These are phyloP conservation scores for Stemphylium beticola DNA, from an alignment of 2,329 filamentous ascomycete species.

Conservation along the genomic window DNA sequence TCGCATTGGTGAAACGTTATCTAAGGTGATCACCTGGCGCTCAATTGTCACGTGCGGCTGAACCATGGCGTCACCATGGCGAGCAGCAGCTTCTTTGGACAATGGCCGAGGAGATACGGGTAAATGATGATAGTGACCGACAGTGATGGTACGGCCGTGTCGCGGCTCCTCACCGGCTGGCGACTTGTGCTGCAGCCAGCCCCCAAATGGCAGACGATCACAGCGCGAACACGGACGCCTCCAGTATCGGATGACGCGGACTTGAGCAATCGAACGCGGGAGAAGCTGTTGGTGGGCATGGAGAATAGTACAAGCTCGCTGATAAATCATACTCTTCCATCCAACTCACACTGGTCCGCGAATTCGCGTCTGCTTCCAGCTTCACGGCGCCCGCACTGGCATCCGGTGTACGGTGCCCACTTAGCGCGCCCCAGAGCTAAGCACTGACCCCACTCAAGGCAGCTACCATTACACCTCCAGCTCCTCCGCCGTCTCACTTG, in stretches of 20 bases:
- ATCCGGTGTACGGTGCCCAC: conserved; percentile 12
- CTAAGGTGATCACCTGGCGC: conserved; percentile 7
- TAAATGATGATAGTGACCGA: neutral
- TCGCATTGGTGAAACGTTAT: conserved; percentile 8
- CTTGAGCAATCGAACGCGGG: neutral
- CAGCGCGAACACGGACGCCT: neutral
- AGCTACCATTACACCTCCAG: conserved; percentile 23
- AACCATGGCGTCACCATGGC: conserved; percentile 8
- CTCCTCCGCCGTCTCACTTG: conserved; percentile 20
- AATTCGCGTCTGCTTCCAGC: neutral
- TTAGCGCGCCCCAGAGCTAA: conserved; percentile 10
- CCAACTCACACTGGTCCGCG: neutral
- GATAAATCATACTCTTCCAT: no score
- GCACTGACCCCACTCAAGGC: conserved; percentile 25
- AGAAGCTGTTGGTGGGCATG: no score
- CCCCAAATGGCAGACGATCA: neutral
- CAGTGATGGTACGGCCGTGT: neutral
- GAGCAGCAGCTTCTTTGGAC: neutral
- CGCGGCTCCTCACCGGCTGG: conserved; percentile 5
- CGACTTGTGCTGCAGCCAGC: conserved; percentile 4
- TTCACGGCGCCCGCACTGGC: conserved; percentile 1
- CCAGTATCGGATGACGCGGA: neutral
- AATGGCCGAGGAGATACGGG: neutral
- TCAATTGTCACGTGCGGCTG: conserved; percentile 4
- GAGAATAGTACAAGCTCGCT: no score